These are phyloP conservation scores for Trametes polyzona DNA, from an alignment of 1,284 basidiomycete genomes.

Conservation along the genomic window DNA sequence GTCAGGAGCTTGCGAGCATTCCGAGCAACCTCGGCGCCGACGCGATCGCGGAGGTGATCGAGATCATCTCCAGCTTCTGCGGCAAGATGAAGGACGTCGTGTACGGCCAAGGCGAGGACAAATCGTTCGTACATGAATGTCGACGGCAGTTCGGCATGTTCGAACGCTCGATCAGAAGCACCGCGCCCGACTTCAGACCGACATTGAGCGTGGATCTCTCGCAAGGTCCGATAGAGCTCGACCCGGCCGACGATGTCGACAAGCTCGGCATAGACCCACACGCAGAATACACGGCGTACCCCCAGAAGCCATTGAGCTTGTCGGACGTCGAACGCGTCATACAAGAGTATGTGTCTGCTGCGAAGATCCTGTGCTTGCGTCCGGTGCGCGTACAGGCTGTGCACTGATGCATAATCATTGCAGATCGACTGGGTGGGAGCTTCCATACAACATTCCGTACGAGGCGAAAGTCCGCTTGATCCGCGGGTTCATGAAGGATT, in stretches of 20 bases:
- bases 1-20: constrained; percentile 40
- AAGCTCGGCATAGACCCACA: background rate
- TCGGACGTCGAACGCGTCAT: constrained; percentile 26
- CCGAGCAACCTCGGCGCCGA: constrained; percentile 46
- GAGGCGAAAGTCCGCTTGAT: constrained; percentile 51
- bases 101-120: constrained; percentile 39
- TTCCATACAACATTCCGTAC: constrained; percentile 54
- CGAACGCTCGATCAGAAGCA: constrained; percentile 39
- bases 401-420: background rate
- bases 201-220: background rate
- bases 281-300: too few species aligned
- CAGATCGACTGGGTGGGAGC: constrained; percentile 55
- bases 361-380: too few species aligned
- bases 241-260: background rate
- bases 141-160: constrained; percentile 37
- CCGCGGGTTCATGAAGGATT: constrained; percentile 41
- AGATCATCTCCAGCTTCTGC: constrained; percentile 48
- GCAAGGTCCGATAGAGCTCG: background rate
- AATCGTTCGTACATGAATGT: constrained; percentile 41
- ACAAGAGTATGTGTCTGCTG: constrained; percentile 31
- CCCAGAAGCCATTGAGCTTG: too few species aligned
- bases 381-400: background rate
- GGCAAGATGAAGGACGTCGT: constrained; percentile 40
- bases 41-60: constrained; percentile 47
- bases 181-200: constrained; percentile 43